Evolutionary conservation across 208 protist genomes (phyloP), one percentile per base, ranked within the genome.

Genomic region (Trypanosoma avium): DNA sequence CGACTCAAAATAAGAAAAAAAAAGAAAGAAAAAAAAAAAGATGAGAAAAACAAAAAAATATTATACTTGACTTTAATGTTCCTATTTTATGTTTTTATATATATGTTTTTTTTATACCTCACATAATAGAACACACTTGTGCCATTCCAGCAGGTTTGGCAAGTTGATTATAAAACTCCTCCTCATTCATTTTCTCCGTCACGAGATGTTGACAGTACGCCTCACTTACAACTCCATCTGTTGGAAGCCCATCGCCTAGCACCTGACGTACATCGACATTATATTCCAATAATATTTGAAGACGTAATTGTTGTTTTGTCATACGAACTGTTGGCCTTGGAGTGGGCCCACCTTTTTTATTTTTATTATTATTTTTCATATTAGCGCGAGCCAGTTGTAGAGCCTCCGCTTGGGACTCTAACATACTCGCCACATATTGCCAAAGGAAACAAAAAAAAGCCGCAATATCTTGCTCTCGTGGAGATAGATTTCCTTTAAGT

Each of bases 131-230:
- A 30, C 70, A 75, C 2, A 30, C 53, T 32, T 75, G 70, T 40
- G 70, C 70, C 70, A 75, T 68, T 13, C 55, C 55, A 47, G 70
- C 40, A 26, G 70, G 58, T 32, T 75, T 75, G 15, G 70, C 40
- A 49, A 75, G 56, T 50, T 75, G 70, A 21, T 75, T 59, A 19
- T 53, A 43, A 56, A 75, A 70, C 29, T 75, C 70, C 19, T 75
- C 70, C 33, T 75, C 70, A n/a, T 3, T 38, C 22, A 75, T 49
- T 26, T 46, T 38, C 50, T 38, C 48, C 0, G 70, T 57, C 55
- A 75, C 21, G 7, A 69, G 55, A 7, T 35, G 19, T 50, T 43
- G 24, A 38, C 35, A 70, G 52, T 62, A 67, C 30, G 43, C 35
- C 9, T 49, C 36, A 26, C 52, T 33, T 15, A 61, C 49, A 3